A percentile compares a stretch with the other conserved stretches of the same genome.
Evolutionary conservation across 2,329 filamentous ascomycete genomes (phyloP).

Genomic region (Hypoxylon sp.): DNA sequence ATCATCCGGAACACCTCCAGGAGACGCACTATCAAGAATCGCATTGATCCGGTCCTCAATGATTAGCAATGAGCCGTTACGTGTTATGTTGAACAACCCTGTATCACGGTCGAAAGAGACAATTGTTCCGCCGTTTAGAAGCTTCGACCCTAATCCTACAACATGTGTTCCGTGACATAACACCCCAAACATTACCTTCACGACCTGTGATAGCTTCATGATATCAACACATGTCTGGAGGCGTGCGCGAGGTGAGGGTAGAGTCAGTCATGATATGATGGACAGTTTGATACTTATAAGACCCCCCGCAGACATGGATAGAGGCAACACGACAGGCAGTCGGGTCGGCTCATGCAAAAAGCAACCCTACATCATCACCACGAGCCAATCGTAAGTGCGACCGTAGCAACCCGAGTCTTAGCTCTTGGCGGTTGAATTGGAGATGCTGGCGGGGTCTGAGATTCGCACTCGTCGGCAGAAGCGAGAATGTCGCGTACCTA

Average conservation of each 20-base stretch:
- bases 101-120: conserved; percentile 54
- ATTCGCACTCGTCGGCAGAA: background rate
- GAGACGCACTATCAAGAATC: conserved; percentile 39
- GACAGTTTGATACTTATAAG: background rate
- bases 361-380: background rate
- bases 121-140: conserved; percentile 55
- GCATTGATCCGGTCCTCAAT: conserved; percentile 53
- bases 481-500: background rate
- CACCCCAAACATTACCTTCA: background rate
- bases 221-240: background rate
- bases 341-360: background rate
- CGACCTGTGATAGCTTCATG: conserved; percentile 1
- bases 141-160: conserved; percentile 26
- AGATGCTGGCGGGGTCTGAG: background rate
- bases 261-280: background rate
- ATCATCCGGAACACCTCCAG: conserved; percentile 38
- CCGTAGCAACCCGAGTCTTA: background rate
- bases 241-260: background rate
- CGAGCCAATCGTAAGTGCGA: background rate
- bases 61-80: conserved; percentile 57
- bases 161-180: background rate
- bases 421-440: background rate
- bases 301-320: background rate
- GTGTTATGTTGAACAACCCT: conserved; percentile 53
- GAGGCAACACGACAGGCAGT: background rate